Evolutionary conservation across 805 yeast genomes (phyloP), one percentile per base, ranked within the genome.

Genomic region (Groenewaldozyma salmanticensis): DNA sequence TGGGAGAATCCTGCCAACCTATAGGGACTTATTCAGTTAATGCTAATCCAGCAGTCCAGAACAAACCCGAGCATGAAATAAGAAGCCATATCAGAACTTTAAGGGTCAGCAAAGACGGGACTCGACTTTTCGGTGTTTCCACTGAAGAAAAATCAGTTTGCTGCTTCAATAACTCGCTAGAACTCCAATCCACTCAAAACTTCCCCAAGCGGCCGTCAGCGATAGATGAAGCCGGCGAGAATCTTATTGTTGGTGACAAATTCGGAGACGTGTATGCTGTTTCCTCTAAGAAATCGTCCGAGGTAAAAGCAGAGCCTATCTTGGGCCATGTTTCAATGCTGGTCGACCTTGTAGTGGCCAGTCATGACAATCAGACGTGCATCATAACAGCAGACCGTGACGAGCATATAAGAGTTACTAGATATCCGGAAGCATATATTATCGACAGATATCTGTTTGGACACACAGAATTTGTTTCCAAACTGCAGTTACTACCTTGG

Each of bases 271-370:
- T 87, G 4, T 92, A 84, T 58, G 59, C 71, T 1, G 18, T 55
- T 58, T 11, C 51, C 59, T 3, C 45, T 36, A 16, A 48, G 44
- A 13, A 41, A 45, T 36, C n/a, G 11, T 7, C 20, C 9, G 29
- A 20, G 13, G n/a, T 31, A 21, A 22, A 15, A 6, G 21, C 70
- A 1, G 71, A 66, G 31, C 96, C 96, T 2, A 69, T 90, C 4
- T 64, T 90, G 40, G 99, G 99, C 5, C 99, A 92, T 61, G 97
- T 92, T 4, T 88, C 96, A 2, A 86, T 92, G 96, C 71, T 92
- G 46, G 82, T 94, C n/a, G 86, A 79, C 47, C 71, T 88, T 2
- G 54, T 69, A 21, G 64, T 77, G 21, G 66, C 70, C 9, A 51
- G 53, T 2, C 57, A 61, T 34, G 60, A 66, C 5, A 72, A 68